Evolutionary conservation across 352 stramenopile genomes (phyloP).

Genomic region (Pythium aquatile): DNA sequence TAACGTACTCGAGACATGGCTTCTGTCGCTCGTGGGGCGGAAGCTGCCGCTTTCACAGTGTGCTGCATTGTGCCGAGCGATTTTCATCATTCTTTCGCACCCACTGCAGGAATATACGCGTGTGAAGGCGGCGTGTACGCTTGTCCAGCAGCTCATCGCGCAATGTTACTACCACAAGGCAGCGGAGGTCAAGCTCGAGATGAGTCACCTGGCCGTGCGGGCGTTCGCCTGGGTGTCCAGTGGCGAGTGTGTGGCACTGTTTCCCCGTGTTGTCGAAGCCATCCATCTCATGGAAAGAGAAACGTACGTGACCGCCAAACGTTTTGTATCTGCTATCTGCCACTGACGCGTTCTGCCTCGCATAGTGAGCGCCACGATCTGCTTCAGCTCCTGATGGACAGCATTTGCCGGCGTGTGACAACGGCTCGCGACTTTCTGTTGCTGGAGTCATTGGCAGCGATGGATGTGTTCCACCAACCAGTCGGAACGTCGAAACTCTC

Average conservation of each 20-base stretch:
- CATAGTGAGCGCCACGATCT: conserved; percentile 29
- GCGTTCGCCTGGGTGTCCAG: conserved; percentile 54
- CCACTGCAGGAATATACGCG: conserved; percentile 59
- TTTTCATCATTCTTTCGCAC: conserved; percentile 69
- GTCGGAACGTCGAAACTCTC: conserved; percentile 28
- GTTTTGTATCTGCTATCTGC: background rate
- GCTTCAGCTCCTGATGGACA: conserved; percentile 28
- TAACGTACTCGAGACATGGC: conserved; percentile 54
- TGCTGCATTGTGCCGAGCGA: conserved; percentile 48
- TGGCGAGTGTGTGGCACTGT: conserved; percentile 42
- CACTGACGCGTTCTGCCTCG: background rate
- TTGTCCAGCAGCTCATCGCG: conserved; percentile 59
- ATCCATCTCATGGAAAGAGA: conserved; percentile 64
- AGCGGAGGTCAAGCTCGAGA: conserved; percentile 47
- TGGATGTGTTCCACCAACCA: conserved; percentile 28
- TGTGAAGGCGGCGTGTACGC: conserved; percentile 35
- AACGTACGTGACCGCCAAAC: conserved; percentile 33
- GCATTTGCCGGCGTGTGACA: conserved; percentile 20
- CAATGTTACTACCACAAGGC: conserved; percentile 63
- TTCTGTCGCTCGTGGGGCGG: conserved; percentile 44
- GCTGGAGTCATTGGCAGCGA: conserved; percentile 26
- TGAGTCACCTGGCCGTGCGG: conserved; percentile 57
- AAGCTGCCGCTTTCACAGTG: conserved; percentile 53
- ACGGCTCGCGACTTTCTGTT: conserved; percentile 25
- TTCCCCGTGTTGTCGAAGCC: conserved; percentile 53